Evolutionary conservation across 148 eudicot genomes (phyloP), one percentile per base, ranked within the genome.

Genomic region (Arctostaphylos glauca): DNA sequence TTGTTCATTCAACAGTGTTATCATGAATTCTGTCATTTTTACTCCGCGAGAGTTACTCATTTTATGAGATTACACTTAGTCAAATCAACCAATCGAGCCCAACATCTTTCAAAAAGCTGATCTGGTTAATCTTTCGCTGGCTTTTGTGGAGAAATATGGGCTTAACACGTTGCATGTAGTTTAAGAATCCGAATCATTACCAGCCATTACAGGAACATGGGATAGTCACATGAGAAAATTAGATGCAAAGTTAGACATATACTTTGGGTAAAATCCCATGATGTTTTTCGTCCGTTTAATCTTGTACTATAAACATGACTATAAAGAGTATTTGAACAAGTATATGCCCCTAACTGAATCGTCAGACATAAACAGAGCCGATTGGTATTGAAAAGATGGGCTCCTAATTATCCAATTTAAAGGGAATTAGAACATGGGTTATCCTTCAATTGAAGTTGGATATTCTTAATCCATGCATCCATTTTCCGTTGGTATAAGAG

Each of bases 331-430:
- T 21, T 79, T 47, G 19, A 62, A 58, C n/a, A 44, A 83, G 89
- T 43, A 85, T 86, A 88, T 88, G 87, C 84, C 80, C 41, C 78
- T 0, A 62, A 58, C 74, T 83, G 89, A 76, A 80, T 80, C 84
- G 66, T 53, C 62, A 70, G 41, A 53, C 78, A 38, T 31, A 54
- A 54, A 19, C 64, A 67, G 46, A 44, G 55, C 46, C 52, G 25
- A 43, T 43, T 14, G 9, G 23, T 25, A 52, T 64, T 59, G 81
- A 59, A 81, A 62, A 49, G 52, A 76, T 81, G 23, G 58, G 77
- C 59, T 81, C 66, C 85, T 76, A 87, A 82, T 31, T 31, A 31
- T 79, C 86, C 71, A 60, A 23, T 81, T 60, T 70, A 62, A 62
- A 74, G 46, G 82, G 77, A 59, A 79, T 75, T 81, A 31, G 18